phyloP scores from a whole-genome alignment of 169 alveolate species.

The Hepatocystis sp. region DNA sequence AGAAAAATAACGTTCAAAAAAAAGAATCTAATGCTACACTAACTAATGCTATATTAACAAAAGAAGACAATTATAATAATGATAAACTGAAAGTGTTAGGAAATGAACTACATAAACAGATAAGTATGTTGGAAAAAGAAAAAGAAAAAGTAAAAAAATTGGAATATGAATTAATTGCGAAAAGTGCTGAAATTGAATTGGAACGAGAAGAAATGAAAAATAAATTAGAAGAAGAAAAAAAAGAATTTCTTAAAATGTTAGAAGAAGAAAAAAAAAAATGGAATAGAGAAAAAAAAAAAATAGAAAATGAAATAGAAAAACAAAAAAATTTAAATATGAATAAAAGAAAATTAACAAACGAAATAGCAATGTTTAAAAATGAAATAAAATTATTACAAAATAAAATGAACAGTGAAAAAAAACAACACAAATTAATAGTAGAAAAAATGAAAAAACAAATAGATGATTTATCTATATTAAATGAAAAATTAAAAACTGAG shows the following conservation, averaged over 20 bases:
- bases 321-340: conserved; percentile 54
- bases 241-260: conserved; percentile 49
- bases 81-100: conserved; percentile 34
- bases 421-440: conserved; percentile 47
- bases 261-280: conserved; percentile 77
- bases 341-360: conserved; percentile 71
- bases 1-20: too few species aligned
- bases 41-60: too few species aligned
- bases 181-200: conserved; percentile 75
- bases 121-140: conserved; percentile 53
- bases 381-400: conserved; percentile 70
- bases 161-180: conserved; percentile 74
- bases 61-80: too few species aligned
- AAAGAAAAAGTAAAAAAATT: conserved; percentile 65
- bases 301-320: conserved; percentile 70
- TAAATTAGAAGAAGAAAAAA: conserved; percentile 68
- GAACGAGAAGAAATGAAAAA: conserved; percentile 78
- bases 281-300: conserved; percentile 72
- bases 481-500: conserved; percentile 65
- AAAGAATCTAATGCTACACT: too few species aligned
- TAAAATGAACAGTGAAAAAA: conserved; percentile 34
- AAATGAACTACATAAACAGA: conserved; percentile 43
- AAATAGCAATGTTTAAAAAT: conserved; percentile 74
- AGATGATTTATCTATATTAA: conserved; percentile 31
- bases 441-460: conserved; percentile 56